Evolutionary conservation across 805 yeast genomes (phyloP), one percentile per base, ranked within the genome.

Genomic region (Suhomyces sp.): DNA sequence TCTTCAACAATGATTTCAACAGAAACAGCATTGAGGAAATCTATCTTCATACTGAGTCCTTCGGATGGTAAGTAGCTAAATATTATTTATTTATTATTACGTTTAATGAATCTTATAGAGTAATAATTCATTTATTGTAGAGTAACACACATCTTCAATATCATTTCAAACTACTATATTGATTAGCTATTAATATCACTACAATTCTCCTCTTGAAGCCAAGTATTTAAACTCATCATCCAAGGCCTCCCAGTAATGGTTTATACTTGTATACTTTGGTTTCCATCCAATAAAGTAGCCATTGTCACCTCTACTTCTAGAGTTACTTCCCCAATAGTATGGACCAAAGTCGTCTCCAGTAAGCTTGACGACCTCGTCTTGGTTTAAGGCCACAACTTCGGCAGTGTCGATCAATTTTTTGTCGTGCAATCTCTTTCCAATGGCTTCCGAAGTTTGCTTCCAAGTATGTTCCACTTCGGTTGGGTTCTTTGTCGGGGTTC

Each of bases 41-140:
- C 10, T 73, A 63, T 36, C 48, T 76, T 19, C 79, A 75, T 41
- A 70, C 79, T 0, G 81, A 76, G 46, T 54, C 69, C 22, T 76
- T 72, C 48, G 75, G 76, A 1, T 75, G 68, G 68, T 63, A 46
- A 40, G 27, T 17, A 14, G 27, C 27, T 14, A 25, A 25, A 25
- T 25, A n/a, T 25, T 9, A 15, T 7, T 15, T 5, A 17, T 6
- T 9, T 25, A 7, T 25, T 25, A 8, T 16, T 10, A 5, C 19
- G 20, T 7, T 7, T 19, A 19, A 10, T 19, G 22, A 7, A 19
- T 10, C 6, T 19, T 19, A 19, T 19, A 19, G 22, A 19, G 10
- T 19, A 7, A 19, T 7, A 7, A 19, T 19, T 19, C 6, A 19
- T 19, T 19, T n/a, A n/a, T n/a, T n/a, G n/a, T n/a, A n/a, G n/a